Conservation (phyloP, 305 asterid species). For the Petunia hybrid region DNA sequence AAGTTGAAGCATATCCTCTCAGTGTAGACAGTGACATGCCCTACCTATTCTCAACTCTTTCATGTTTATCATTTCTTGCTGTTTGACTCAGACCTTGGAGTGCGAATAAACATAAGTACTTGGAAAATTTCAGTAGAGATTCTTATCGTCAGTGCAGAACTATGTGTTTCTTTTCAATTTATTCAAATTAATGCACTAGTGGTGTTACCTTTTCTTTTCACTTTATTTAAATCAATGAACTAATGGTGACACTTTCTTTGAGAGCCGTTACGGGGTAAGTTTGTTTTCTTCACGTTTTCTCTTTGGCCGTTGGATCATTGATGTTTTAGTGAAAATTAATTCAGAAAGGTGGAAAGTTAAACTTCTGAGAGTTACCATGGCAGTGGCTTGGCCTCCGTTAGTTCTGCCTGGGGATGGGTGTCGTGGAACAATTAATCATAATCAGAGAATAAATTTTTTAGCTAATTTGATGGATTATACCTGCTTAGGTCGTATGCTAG, state of each 20-base stretch:
- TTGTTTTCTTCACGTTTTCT: background rate
- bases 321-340: background rate
- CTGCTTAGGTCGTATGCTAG: slow-evolving; percentile 97
- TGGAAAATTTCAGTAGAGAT: background rate
- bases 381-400: background rate
- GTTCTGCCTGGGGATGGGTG: background rate
- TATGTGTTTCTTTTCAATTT: background rate
- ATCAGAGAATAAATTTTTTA: background rate
- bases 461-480: slow-evolving; percentile 37
- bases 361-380: slow-evolving; percentile 3
- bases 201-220: background rate
- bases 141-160: background rate
- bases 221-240: background rate
- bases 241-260: background rate
- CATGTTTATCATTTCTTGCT: background rate
- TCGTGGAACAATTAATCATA: background rate
- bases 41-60: background rate
- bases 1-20: background rate
- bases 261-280: background rate
- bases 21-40: background rate
- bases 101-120: background rate
- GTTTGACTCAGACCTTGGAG: background rate
- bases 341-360: slow-evolving; percentile 10
- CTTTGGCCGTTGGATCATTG: background rate
- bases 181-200: background rate